Conservation (phyloP, 1,284 basidiomycete genomes). For the Leccinum fallax region DNA sequence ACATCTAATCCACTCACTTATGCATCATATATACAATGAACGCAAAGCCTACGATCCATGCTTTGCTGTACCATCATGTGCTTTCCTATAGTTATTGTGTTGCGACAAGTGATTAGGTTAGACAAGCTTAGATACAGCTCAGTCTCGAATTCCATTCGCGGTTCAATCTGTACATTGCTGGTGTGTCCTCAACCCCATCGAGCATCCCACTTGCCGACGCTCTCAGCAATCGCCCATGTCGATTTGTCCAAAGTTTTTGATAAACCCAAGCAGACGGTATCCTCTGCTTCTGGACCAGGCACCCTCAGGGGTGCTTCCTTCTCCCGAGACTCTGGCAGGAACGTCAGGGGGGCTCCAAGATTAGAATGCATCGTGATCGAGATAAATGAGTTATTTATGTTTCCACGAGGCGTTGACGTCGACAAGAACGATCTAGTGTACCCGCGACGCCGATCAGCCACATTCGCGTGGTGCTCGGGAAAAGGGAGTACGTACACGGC, state of each 20-base stretch:
- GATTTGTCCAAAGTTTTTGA: constrained; percentile 15
- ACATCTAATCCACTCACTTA: constrained; percentile 40
- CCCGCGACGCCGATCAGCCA: background rate
- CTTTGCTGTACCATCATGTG: constrained; percentile 40
- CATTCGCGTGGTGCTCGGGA: constrained; percentile 3
- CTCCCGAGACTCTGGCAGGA: constrained; percentile 37
- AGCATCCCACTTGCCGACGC: constrained; percentile 50
- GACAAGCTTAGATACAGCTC: constrained; percentile 16
- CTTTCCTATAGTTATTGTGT: constrained; percentile 36
- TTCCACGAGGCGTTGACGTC: constrained; percentile 2
- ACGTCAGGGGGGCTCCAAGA: constrained; percentile 48
- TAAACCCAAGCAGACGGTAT: constrained; percentile 49
- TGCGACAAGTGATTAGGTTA: constrained; percentile 37
- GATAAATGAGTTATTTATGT: constrained; percentile 11
- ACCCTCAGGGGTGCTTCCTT: constrained; percentile 39
- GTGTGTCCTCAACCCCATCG: constrained; percentile 47
- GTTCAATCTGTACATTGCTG: background rate
- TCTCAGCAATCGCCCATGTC: constrained; percentile 48
- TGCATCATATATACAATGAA: constrained; percentile 36
- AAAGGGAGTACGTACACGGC: constrained; percentile 35
- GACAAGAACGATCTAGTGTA: constrained; percentile 23
- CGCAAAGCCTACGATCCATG: constrained; percentile 25
- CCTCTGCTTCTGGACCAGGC: constrained; percentile 51
- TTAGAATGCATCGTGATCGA: constrained; percentile 32
- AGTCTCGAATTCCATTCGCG: constrained; percentile 23